Evolutionary conservation across 2,329 filamentous ascomycete species (phyloP), one percentile per base, ranked within the genome.

Genomic region (Atkinsonella hypoxylon): DNA sequence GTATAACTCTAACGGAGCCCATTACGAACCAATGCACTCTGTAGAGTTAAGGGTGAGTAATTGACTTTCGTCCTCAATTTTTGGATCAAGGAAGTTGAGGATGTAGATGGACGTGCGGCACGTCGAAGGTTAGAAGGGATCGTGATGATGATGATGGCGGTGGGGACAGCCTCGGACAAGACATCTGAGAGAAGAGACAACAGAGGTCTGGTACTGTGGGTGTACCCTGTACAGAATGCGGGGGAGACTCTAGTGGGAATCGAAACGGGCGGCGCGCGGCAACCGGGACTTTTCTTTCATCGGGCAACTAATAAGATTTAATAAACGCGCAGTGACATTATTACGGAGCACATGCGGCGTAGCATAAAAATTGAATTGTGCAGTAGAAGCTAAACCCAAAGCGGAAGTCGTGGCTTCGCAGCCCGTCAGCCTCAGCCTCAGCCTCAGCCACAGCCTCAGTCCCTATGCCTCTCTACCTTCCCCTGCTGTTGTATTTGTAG

Each of bases 1-100:
- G 66, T 36, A 64, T 50, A 31, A 60, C 58, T 58, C 65, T 59
- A 48, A 67, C 57, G 38, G 61, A 55, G 6, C 59, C 60, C 62
- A 65, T 65, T 45, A 39, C 50, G 49, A 30, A 5, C 30, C 20
- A n/a, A 22, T 41, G 26, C 40, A 48, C 30, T 12, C 8, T 36
- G 17, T 3, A 31, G 8, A 31, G 15, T 12, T 39, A 32, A 15
- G 18, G 31, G 18, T 18, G 3, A 31, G 34, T n/a, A 41, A 18
- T n/a, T 20, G 9, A 2, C 7, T 11, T 36, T 31, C 8, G 26
- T 8, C 11, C 34, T 18, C 30, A 13, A 13, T 17, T n/a, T 5
- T 30, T 22, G 40, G 31, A 41, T 47, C 15, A 18, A 15, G 41
- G 49, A 31, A 32, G 38, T 51, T 12, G 17, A 41, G 34, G 30